A percentile compares a stretch with the other conserved stretches of the same genome.
phyloP scores from a whole-genome alignment of 176 grass and related monocot species.

The Pharus latifolius region DNA sequence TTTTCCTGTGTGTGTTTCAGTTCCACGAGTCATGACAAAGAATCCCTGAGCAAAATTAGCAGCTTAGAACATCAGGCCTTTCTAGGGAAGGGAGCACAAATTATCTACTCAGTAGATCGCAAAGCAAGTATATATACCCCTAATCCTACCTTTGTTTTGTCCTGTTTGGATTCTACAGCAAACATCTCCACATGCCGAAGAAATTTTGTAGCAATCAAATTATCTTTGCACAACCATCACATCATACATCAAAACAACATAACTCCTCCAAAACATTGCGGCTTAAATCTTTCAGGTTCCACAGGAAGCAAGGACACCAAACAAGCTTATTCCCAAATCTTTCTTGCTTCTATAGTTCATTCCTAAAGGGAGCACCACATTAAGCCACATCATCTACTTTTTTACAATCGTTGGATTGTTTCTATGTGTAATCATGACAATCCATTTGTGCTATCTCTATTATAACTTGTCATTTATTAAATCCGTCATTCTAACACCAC shows the following conservation, averaged over 20 bases:
- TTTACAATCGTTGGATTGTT: too few relatives aligned
- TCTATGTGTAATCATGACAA: too few relatives aligned
- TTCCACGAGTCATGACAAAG: not conserved
- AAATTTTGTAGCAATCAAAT: not conserved
- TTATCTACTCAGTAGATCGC: not conserved
- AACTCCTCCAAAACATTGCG: not conserved
- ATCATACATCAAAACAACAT: not conserved
- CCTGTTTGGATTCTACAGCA: not conserved
- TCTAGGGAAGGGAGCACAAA: not conserved
- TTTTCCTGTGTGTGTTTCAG: not conserved
- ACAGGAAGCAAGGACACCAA: slow-evolving; percentile 3
- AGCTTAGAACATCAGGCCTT: not conserved
- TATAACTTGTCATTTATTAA: too few relatives aligned
- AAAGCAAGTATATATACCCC: not conserved
- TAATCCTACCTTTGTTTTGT: not conserved
- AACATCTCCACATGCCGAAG: not conserved
- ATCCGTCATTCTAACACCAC: too few relatives aligned
- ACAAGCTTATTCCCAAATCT: not conserved
- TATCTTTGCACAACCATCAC: not conserved
- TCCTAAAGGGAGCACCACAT: too few relatives aligned
- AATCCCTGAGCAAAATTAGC: not conserved
- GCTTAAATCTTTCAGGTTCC: not conserved
- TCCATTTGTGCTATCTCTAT: too few relatives aligned
- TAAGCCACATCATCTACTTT: too few relatives aligned
- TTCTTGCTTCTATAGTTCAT: too few relatives aligned